A percentile compares a stretch with the other conserved stretches of the same genome.
phyloP scores from a whole-genome alignment of 371 early-diverging fungal genomes.

The Haplosporangium sp. region DNA sequence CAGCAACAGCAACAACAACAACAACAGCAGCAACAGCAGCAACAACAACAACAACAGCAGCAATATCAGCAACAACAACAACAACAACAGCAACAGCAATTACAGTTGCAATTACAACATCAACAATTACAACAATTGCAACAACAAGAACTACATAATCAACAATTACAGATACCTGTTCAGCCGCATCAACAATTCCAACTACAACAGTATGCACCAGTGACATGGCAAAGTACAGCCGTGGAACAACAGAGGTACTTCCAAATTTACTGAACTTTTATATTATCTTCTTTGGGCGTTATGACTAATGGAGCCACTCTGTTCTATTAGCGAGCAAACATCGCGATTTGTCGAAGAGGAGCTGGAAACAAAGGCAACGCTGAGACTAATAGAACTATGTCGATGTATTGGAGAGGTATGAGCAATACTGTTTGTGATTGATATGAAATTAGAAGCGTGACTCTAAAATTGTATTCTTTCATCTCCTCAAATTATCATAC shows the following conservation, averaged over 20 bases:
- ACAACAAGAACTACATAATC: slow-evolving; percentile 8
- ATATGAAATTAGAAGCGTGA: no score
- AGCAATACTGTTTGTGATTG: not conserved
- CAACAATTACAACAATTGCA: not conserved
- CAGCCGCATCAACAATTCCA: slow-evolving; percentile 9
- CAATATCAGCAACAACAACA: slow-evolving; percentile 15
- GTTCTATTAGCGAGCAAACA: not conserved
- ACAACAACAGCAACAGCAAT: not conserved
- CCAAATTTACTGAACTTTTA: no score
- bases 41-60: slow-evolving; percentile 9
- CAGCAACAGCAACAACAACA: not conserved
- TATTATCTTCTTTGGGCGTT: not conserved
- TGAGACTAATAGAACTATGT: slow-evolving; percentile 23
- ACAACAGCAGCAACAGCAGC: not conserved
- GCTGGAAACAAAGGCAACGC: slow-evolving; percentile 19
- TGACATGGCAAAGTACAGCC: not conserved
- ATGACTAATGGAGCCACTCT: not conserved
- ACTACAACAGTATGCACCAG: not conserved
- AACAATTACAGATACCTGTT: not conserved
- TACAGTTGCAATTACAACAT: slow-evolving; percentile 1
- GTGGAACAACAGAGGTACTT: slow-evolving; percentile 1
- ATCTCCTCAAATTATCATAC: no score
- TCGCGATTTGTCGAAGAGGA: slow-evolving; percentile 19
- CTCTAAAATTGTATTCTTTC: no score
- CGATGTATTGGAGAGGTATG: slow-evolving; percentile 23